Percentiles rank a stretch among this genome's conserved stretches.
Conservation (phyloP, 345 rosid species). For the Adansonia digitata region DNA sequence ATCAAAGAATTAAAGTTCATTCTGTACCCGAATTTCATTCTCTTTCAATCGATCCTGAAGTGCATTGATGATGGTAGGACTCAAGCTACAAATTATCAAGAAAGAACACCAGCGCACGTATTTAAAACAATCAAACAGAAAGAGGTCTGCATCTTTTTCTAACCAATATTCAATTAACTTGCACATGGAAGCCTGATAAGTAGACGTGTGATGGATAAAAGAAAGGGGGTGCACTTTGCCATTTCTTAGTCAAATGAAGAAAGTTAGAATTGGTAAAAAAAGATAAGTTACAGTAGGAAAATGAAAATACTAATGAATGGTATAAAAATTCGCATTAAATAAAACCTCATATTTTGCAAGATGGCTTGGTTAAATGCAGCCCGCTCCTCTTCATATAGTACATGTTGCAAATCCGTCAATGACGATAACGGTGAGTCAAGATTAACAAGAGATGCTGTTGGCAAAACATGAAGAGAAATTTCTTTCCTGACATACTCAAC, state of each 20-base stretch:
- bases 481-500: conserved; percentile 83
- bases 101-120: conserved; percentile 18
- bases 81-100: conserved; percentile 51
- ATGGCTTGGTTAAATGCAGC: conserved; percentile 82
- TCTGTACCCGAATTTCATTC: conserved; percentile 77
- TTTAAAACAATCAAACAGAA: not conserved
- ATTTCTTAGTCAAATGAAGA: conserved; percentile 37
- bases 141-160: conserved; percentile 23
- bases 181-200: conserved; percentile 96
- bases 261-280: conserved; percentile 11
- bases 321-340: not conserved
- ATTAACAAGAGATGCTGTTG: conserved; percentile 60
- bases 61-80: conserved; percentile 80
- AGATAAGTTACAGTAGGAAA: not conserved
- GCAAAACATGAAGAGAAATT: conserved; percentile 77
- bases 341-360: conserved; percentile 64
- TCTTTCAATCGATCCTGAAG: conserved; percentile 86
- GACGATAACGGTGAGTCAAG: conserved; percentile 75
- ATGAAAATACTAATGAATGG: not conserved
- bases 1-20: not conserved
- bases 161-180: conserved; percentile 94
- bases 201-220: conserved; percentile 86
- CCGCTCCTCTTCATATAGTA: conserved; percentile 77
- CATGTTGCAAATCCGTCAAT: conserved; percentile 81
- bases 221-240: conserved; percentile 88